phyloP scores from a whole-genome alignment of 805 yeast species.

The Saitoella complicata region DNA sequence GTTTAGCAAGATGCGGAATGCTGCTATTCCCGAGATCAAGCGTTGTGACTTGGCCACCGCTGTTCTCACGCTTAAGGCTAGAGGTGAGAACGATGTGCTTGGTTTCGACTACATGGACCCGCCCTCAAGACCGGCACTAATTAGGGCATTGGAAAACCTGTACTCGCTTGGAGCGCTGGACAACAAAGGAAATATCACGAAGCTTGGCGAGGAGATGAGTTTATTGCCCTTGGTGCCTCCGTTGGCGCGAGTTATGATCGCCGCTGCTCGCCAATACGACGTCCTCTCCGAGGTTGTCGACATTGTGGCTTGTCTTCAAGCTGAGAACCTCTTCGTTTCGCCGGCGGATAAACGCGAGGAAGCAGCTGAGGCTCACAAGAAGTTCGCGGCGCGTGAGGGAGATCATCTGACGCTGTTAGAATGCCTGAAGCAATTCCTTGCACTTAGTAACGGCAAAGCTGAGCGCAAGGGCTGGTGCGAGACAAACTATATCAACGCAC shows the following conservation, averaged over 20 bases:
- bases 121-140: constrained; percentile 64
- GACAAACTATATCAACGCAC: constrained; percentile 54
- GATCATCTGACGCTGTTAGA: constrained; percentile 65
- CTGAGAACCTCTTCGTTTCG: constrained; percentile 69
- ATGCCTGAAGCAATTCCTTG: constrained; percentile 64
- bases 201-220: constrained; percentile 72
- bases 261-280: constrained; percentile 43
- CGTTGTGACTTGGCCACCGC: constrained; percentile 78
- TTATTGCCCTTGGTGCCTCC: constrained; percentile 86
- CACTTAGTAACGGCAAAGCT: constrained; percentile 28
- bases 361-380: constrained; percentile 56
- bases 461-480: constrained; percentile 75
- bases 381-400: constrained; percentile 52
- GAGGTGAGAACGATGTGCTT: constrained; percentile 68
- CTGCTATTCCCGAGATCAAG: constrained; percentile 86
- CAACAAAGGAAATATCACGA: constrained; percentile 59
- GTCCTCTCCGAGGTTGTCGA: constrained; percentile 51
- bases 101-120: constrained; percentile 88
- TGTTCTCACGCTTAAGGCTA: constrained; percentile 61
- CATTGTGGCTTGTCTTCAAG: constrained; percentile 82
- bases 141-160: constrained; percentile 62
- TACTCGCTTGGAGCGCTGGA: constrained; percentile 67
- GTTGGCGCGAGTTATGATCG: constrained; percentile 57
- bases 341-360: constrained; percentile 78
- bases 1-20: constrained; percentile 44